Evolutionary conservation across 2,329 filamentous ascomycete species (phyloP).

Genomic region (Colletotrichum orchidophilum): DNA sequence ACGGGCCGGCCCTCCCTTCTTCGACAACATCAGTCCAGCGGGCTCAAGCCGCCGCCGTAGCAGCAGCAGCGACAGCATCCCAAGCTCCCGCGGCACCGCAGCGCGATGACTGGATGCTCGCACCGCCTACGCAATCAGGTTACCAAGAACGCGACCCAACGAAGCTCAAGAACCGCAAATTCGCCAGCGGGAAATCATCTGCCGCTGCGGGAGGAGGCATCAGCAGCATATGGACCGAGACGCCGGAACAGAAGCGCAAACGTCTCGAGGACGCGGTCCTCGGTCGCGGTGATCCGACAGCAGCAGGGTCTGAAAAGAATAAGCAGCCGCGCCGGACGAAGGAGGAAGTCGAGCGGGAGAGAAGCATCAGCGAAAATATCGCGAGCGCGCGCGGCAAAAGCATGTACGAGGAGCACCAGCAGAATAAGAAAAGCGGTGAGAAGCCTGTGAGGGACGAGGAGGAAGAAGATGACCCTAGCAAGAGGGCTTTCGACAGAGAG

Average conservation of each 20-base stretch:
- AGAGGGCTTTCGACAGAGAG: conserved; percentile 86
- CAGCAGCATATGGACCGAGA: conserved; percentile 88
- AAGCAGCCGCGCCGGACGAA: conserved; percentile 58
- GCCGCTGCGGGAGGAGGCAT: conserved; percentile 49
- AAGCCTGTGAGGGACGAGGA: conserved; percentile 54
- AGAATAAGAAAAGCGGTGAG: conserved; percentile 43
- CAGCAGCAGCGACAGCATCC: conserved; percentile 40
- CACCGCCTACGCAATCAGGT: conserved; percentile 67
- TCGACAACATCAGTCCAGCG: conserved; percentile 40
- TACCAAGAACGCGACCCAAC: conserved; percentile 79
- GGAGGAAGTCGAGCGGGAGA: conserved; percentile 66
- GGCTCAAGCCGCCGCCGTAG: conserved; percentile 49
- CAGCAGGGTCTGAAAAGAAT: conserved; percentile 38
- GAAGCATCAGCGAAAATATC: conserved; percentile 58
- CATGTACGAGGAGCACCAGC: conserved; percentile 67
- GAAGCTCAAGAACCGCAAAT: conserved; percentile 83
- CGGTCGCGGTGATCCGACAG: conserved; percentile 63
- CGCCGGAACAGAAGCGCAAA: conserved; percentile 85
- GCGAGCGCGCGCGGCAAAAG: conserved; percentile 66
- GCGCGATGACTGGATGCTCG: conserved; percentile 88
- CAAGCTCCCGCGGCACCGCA: conserved; percentile 57
- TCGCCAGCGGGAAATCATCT: conserved; percentile 69
- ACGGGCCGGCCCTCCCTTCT: conserved; percentile 67
- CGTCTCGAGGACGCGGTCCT: conserved; percentile 84
- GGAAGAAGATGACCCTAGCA: conserved; percentile 90